A percentile compares a stretch with the other conserved stretches of the same genome.
Evolutionary conservation across 345 rosid species (phyloP).

Genomic region (Atalantia buxifolia): DNA sequence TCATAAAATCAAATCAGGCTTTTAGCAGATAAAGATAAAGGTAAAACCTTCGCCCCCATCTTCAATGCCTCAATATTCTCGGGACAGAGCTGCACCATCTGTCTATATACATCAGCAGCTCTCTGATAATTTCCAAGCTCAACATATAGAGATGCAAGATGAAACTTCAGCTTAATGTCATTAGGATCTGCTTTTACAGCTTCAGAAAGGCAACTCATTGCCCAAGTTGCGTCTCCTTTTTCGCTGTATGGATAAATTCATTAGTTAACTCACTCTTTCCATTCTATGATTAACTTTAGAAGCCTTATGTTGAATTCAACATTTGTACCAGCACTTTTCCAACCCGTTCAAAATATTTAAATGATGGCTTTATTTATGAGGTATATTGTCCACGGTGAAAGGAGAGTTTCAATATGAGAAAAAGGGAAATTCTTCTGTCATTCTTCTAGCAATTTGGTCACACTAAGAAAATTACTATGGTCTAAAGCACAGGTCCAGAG

Average conservation of each 20-base stretch:
- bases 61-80: conserved; percentile 50
- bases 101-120: conserved; percentile 76
- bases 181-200: conserved; percentile 77
- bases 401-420: background rate
- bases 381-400: background rate
- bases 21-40: conserved; percentile 4
- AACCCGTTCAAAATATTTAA: background rate
- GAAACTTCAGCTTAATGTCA: conserved; percentile 50
- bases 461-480: background rate
- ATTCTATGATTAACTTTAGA: background rate
- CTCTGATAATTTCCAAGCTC: conserved; percentile 56
- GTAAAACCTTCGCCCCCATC: conserved; percentile 57
- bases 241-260: conserved; percentile 37
- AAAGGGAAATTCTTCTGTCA: background rate
- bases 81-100: conserved; percentile 54
- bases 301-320: background rate
- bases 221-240: conserved; percentile 43
- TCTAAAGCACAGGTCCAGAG: background rate
- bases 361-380: background rate
- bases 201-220: conserved; percentile 60
- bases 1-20: conserved; percentile 7
- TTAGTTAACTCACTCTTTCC: background rate
- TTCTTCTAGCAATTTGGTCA: background rate
- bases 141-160: conserved; percentile 55
- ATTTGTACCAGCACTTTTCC: background rate